Evolutionary conservation across 2,329 filamentous ascomycete genomes (phyloP).

Genomic region (Erysiphe pulchra): DNA sequence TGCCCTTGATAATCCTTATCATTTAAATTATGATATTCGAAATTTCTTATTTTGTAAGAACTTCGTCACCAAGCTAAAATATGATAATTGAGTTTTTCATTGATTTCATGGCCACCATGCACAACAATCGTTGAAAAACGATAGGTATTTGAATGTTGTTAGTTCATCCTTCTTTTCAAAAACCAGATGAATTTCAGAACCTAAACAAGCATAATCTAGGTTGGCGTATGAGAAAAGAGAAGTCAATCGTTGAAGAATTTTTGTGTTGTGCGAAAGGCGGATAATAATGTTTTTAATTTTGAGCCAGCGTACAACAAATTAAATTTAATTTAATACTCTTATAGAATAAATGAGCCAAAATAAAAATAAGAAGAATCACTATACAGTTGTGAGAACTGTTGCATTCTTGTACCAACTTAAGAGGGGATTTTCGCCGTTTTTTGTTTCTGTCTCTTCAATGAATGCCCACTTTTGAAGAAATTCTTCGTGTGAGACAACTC

Average conservation of each 20-base stretch:
- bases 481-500: constrained; percentile 64
- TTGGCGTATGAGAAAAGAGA: neutral
- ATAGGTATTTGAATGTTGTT: no score
- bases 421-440: constrained; percentile 79
- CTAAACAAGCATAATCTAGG: neutral
- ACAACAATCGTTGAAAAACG: no score
- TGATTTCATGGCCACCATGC: neutral
- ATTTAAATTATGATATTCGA: neutral
- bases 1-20: neutral
- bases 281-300: neutral
- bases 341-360: neutral
- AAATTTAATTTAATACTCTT: neutral
- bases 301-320: neutral
- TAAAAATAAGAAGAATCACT: neutral
- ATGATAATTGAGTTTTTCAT: neutral
- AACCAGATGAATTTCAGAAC: neutral
- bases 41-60: neutral
- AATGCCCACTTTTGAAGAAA: constrained; percentile 81
- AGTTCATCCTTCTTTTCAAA: no score
- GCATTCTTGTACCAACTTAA: constrained; percentile 90
- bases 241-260: neutral
- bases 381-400: constrained; percentile 64
- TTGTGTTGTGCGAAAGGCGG: neutral
- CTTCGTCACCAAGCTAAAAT: neutral
- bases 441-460: constrained; percentile 67